Conservation (phyloP, 176 grass and related monocot genomes). For the Elymus sibiricus region DNA sequence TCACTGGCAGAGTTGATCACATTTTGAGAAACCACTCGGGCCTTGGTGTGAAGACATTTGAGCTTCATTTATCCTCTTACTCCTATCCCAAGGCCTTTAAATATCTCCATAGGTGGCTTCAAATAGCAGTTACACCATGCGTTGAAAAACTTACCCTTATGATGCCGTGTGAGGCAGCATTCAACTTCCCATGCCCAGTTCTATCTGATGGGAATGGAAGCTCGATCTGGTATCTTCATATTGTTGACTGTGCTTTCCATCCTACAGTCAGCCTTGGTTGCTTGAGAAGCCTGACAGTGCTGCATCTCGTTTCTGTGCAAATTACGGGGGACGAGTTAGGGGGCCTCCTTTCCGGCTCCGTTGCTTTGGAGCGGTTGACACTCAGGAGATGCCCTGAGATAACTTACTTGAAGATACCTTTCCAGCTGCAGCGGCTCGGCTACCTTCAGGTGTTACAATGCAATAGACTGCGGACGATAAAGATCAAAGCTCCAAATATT, state of each 20-base stretch:
- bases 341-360: background rate
- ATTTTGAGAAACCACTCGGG: background rate
- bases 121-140: background rate
- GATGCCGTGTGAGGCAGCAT: background rate
- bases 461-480: background rate
- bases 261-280: background rate
- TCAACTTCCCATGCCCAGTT: background rate
- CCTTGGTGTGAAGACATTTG: background rate
- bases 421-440: background rate
- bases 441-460: background rate
- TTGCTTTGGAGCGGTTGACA: background rate
- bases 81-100: background rate
- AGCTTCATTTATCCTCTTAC: background rate
- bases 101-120: background rate
- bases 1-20: background rate
- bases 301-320: background rate
- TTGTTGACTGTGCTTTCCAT: background rate
- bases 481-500: background rate
- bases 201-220: background rate
- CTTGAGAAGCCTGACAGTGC: background rate
- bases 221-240: background rate
- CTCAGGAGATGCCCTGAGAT: background rate
- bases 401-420: background rate
- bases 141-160: background rate
- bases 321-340: background rate